Percentiles rank a stretch among this genome's conserved stretches.
Evolutionary conservation across 768 basidiomycete species (phyloP).

Genomic region (Rhizopogon rudus): DNA sequence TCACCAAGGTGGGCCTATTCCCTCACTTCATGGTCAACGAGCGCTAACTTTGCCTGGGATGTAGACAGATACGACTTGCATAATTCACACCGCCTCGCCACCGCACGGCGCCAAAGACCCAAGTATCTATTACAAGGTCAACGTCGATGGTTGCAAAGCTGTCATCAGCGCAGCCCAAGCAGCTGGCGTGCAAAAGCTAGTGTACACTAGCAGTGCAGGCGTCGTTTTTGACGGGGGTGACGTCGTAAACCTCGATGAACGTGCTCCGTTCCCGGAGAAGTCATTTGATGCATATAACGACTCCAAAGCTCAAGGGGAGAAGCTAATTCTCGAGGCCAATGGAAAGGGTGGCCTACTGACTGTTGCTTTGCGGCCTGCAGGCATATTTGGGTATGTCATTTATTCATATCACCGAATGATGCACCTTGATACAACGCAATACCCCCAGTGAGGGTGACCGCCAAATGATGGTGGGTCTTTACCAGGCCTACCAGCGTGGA

Average conservation of each 20-base stretch:
- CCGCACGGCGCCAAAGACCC: constrained; percentile 63
- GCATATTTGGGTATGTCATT: constrained; percentile 83
- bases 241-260: constrained; percentile 85
- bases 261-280: constrained; percentile 65
- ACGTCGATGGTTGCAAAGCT: constrained; percentile 85
- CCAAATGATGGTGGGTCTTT: constrained; percentile 77
- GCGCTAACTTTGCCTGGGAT: neutral
- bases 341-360: constrained; percentile 81
- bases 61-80: constrained; percentile 79
- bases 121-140: constrained; percentile 85
- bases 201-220: constrained; percentile 92
- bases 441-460: constrained; percentile 79
- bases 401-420: neutral
- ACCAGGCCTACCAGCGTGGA: constrained; percentile 69
- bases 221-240: constrained; percentile 83
- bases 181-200: constrained; percentile 74
- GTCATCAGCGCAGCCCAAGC: constrained; percentile 79
- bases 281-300: constrained; percentile 91
- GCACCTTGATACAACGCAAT: neutral
- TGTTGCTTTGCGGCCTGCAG: constrained; percentile 86
- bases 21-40: neutral
- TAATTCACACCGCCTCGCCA: constrained; percentile 94
- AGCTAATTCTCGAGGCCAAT: constrained; percentile 80
- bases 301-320: constrained; percentile 88
- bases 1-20: constrained; percentile 55